Evolutionary conservation across 2,329 filamentous ascomycete genomes (phyloP), one percentile per base, ranked within the genome.

Genomic region (Pezicula carpinea): DNA sequence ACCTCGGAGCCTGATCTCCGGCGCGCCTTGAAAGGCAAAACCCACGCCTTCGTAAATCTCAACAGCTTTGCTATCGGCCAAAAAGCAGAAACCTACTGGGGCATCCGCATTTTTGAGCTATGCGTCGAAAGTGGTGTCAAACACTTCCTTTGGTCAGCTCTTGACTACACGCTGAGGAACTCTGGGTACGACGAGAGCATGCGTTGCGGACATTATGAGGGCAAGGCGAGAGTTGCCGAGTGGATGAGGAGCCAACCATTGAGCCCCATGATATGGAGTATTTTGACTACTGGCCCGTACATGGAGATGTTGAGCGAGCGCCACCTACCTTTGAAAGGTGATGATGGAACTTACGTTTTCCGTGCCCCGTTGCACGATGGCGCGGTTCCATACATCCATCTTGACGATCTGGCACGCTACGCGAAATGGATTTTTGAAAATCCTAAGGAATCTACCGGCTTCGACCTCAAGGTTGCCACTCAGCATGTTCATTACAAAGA

Each of bases 201-300:
- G 23, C 23, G 23, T 26, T 26, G 23, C 2, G 67, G 66, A 1
- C 67, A 70, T 54, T 65, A 67, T 26, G 68, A 70, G 51, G 68
- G 64, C 2, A 68, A 68, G 41, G 63, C 59, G 4, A 52, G 58
- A 26, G 55, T 67, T 4, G 56, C 58, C 5, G 64, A 55, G 17
- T 53, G 39, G 14, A 18, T 54, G 19, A 23, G 39, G n/a, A 44
- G 43, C 22, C 43, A 52, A 35, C 48, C 49, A 7, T 50, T 48
- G 2, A 48, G 36, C 3, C 59, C 32, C 43, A 58, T 52, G 59
- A 51, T 8, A 21, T 54, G 53, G 53, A 53, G 44, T n/a, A 40
- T 64, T 10, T 46, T 64, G 14, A 62, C 54, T 4, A 61, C 56
- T 6, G 51, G 59, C 4, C 53, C 53, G n/a, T 66, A 65, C 38